Evolutionary conservation across 495 filamentous ascomycete genomes (phyloP).

Genomic region (Podospora tetraspora): DNA sequence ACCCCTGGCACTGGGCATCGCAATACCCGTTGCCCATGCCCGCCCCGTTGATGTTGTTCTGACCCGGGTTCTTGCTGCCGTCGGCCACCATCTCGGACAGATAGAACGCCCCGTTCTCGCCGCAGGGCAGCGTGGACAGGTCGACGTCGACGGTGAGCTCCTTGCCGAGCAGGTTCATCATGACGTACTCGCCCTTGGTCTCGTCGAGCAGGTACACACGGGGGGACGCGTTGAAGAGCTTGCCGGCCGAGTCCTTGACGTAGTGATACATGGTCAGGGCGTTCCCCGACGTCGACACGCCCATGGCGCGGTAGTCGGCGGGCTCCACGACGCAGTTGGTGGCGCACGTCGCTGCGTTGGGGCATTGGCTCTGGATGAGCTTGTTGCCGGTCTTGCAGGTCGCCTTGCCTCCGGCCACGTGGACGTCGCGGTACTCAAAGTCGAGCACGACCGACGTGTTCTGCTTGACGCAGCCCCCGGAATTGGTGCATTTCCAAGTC

Average conservation of each 20-base stretch:
- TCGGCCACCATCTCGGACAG: slow-evolving; percentile 59
- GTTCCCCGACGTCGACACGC: slow-evolving; percentile 40
- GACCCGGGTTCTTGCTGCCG: slow-evolving; percentile 49
- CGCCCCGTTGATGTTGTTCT: slow-evolving; percentile 61
- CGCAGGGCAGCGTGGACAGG: slow-evolving; percentile 60
- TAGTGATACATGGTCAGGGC: slow-evolving; percentile 52
- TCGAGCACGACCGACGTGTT: slow-evolving; percentile 55
- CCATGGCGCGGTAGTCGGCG: slow-evolving; percentile 39
- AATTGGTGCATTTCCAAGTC: slow-evolving; percentile 49
- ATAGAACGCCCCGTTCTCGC: slow-evolving; percentile 69
- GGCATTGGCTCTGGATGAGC: slow-evolving; percentile 46
- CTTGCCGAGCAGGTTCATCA: slow-evolving; percentile 53
- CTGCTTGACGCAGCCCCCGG: slow-evolving; percentile 48
- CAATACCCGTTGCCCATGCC: slow-evolving; percentile 72
- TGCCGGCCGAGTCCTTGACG: slow-evolving; percentile 35
- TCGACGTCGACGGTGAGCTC: slow-evolving; percentile 70
- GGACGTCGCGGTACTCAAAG: slow-evolving; percentile 27
- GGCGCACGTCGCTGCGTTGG: slow-evolving; percentile 40
- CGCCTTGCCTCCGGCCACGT: slow-evolving; percentile 8
- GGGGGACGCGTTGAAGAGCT: slow-evolving; percentile 50
- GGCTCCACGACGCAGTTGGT: slow-evolving; percentile 49
- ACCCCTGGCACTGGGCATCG: slow-evolving; percentile 65
- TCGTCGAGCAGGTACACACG: slow-evolving; percentile 56
- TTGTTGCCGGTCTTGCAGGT: slow-evolving; percentile 47
- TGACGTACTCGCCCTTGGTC: slow-evolving; percentile 49